Evolutionary conservation across 176 grass and related monocot genomes (phyloP).

Genomic region (Zoysia pacifica): DNA sequence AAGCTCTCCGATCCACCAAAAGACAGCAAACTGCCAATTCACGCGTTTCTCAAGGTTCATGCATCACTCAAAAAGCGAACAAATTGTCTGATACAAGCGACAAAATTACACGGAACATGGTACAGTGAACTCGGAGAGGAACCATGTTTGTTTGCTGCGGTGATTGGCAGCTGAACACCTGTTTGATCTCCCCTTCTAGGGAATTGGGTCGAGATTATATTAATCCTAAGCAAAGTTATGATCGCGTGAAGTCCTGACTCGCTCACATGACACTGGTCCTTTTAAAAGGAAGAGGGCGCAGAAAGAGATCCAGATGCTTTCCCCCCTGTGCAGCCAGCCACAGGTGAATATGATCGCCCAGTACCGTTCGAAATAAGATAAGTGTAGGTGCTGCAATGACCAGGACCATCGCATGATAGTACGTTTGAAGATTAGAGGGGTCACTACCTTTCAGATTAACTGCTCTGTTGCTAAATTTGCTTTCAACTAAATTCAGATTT

Average conservation of each 20-base stretch:
- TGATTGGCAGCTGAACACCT: slow-evolving; percentile 25
- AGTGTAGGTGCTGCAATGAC: background rate
- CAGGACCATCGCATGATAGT: background rate
- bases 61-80: slow-evolving; percentile 25
- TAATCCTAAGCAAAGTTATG: slow-evolving; percentile 29
- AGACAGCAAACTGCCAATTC: slow-evolving; percentile 17
- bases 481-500: background rate
- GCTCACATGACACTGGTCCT: slow-evolving; percentile 48
- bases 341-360: slow-evolving; percentile 15
- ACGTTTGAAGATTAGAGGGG: slow-evolving; percentile 5
- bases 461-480: background rate
- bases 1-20: slow-evolving; percentile 8
- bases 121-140: slow-evolving; percentile 40
- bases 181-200: slow-evolving; percentile 33
- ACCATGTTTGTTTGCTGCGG: slow-evolving; percentile 3
- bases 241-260: slow-evolving; percentile 47
- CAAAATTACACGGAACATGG: slow-evolving; percentile 36
- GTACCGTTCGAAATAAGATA: slow-evolving; percentile 24
- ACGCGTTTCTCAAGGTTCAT: slow-evolving; percentile 47
- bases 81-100: slow-evolving; percentile 33
- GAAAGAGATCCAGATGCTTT: slow-evolving; percentile 56
- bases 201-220: slow-evolving; percentile 46
- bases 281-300: slow-evolving; percentile 17
- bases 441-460: slow-evolving; percentile 20
- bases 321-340: slow-evolving; percentile 27